A percentile compares a stretch with the other conserved stretches of the same genome.
Evolutionary conservation across 2,329 filamentous ascomycete genomes (phyloP).

Genomic region (Botryotinia globosa): DNA sequence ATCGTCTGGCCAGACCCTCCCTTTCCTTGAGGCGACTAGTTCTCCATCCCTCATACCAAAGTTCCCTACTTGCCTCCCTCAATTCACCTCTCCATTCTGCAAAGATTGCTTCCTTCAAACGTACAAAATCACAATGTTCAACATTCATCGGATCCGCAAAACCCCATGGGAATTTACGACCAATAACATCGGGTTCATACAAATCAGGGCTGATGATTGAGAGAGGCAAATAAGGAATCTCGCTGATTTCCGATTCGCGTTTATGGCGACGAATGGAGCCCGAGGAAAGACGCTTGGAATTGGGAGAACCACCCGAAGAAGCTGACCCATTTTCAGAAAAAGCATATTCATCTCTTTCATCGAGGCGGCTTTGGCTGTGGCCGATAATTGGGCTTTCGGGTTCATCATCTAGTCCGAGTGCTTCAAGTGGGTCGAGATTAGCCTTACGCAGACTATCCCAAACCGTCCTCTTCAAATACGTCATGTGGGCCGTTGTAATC

Average conservation of each 20-base stretch:
- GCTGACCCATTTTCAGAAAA: slow-evolving; percentile 36
- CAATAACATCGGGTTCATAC: slow-evolving; percentile 76
- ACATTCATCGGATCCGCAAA: slow-evolving; percentile 91
- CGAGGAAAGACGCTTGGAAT: slow-evolving; percentile 36
- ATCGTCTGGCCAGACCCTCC: slow-evolving; percentile 31
- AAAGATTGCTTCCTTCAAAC: slow-evolving; percentile 89
- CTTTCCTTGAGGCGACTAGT: slow-evolving; percentile 56
- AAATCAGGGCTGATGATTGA: slow-evolving; percentile 92
- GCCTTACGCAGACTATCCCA: slow-evolving; percentile 84
- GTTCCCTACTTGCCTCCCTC: slow-evolving; percentile 82
- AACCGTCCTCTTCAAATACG: slow-evolving; percentile 83
- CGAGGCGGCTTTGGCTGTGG: slow-evolving; percentile 48
- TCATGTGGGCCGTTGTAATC: slow-evolving; percentile 93
- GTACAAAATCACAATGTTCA: slow-evolving; percentile 89
- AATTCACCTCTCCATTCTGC: slow-evolving; percentile 89
- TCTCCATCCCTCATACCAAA: slow-evolving; percentile 96
- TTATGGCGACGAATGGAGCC: slow-evolving; percentile 38
- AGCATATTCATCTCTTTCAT: slow-evolving; percentile 53
- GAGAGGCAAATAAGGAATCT: slow-evolving; percentile 74
- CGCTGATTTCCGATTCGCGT: slow-evolving; percentile 47
- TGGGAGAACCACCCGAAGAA: slow-evolving; percentile 27
- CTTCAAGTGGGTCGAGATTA: slow-evolving; percentile 83
- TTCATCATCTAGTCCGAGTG: slow-evolving; percentile 77
- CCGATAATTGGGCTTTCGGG: slow-evolving; percentile 50
- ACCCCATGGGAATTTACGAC: slow-evolving; percentile 92